Evolutionary conservation across 1,284 basidiomycete genomes (phyloP), one percentile per base, ranked within the genome.

Genomic region (Thelephora terrestris): DNA sequence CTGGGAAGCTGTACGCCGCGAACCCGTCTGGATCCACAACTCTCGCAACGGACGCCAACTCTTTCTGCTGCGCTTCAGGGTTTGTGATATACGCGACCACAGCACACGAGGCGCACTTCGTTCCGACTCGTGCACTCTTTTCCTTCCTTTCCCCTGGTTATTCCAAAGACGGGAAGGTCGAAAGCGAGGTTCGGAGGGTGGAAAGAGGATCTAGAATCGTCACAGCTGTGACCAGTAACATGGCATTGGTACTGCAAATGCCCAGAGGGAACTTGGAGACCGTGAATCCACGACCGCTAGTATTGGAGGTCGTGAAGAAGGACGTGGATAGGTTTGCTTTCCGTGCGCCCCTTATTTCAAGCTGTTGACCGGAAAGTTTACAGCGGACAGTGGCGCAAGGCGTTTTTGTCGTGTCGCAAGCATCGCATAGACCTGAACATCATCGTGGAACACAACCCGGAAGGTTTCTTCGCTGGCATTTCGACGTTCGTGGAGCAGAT

Each of bases 201-300:
- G 93, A 97, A 64, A 71, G 94, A 43, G 93, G 93, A 0, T 85
- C 89, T 1, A 69, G 83, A 50, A 91, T 95, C 24, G 90, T 96
- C 1, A 79, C 83, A 1, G 85, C 84, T 10, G 84, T 94, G 0
- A 85, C 91, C 2, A 91, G 84, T 53, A 71, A 79, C 7, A 98
- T 96, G 90, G 84, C 76, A 54, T 66, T 97, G 16, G 87, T 99
- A 1, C 68, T 99, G 12, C 96, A 99, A 69, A 99, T 99, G 93
- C 96, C 95, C 0, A 71, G 96, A 55, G 96, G 96, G 0, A 99
- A 99, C 64, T 63, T 99, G 47, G 96, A 99, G 70, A 97, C 92
- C 0, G 85, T 99, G 49, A 91, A 86, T 58, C 96, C 96, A 1
- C 74, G 96, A 29, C 88, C 95, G 1, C 69, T 99, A 52, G 93